These are phyloP conservation scores for Rhizophora apiculata DNA, from an alignment of 345 rosid genomes.

Conservation along the genomic window DNA sequence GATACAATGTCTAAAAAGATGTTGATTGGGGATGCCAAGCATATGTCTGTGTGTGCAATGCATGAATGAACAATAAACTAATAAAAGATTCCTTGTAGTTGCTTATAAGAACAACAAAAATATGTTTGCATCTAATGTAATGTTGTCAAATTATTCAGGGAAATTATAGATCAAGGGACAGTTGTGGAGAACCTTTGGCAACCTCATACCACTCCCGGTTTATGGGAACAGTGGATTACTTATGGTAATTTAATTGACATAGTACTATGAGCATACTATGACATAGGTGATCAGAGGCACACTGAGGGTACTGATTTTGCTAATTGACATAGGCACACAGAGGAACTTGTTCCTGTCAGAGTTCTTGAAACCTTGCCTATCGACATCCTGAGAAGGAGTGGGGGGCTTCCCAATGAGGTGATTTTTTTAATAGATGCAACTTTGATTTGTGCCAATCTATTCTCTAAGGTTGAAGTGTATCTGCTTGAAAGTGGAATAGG, in stretches of 20 bases:
- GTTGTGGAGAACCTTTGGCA: constrained; percentile 78
- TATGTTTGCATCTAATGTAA: constrained; percentile 12
- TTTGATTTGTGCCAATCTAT: background rate
- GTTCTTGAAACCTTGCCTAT: constrained; percentile 87
- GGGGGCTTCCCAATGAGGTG: constrained; percentile 85
- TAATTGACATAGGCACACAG: constrained; percentile 60
- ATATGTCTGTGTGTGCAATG: background rate
- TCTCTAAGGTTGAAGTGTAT: too few species aligned
- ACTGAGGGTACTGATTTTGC: constrained; percentile 7
- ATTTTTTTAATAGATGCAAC: background rate
- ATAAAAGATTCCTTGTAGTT: background rate
- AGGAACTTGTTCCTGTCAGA: constrained; percentile 68
- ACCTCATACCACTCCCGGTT: constrained; percentile 85
- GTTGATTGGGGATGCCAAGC: background rate
- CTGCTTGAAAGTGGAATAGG: too few species aligned
- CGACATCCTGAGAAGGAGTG: constrained; percentile 43
- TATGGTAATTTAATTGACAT: constrained; percentile 52
- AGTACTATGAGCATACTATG: background rate
- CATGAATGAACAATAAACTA: background rate
- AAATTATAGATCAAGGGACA: constrained; percentile 50
- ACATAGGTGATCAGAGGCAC: background rate
- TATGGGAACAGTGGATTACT: constrained; percentile 92
- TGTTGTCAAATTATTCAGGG: constrained; percentile 49
- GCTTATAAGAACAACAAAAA: background rate
- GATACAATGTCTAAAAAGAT: background rate